Percentiles rank a stretch among this genome's conserved stretches.
phyloP scores from a whole-genome alignment of 129 eudicot species.

The Artemisia annua region DNA sequence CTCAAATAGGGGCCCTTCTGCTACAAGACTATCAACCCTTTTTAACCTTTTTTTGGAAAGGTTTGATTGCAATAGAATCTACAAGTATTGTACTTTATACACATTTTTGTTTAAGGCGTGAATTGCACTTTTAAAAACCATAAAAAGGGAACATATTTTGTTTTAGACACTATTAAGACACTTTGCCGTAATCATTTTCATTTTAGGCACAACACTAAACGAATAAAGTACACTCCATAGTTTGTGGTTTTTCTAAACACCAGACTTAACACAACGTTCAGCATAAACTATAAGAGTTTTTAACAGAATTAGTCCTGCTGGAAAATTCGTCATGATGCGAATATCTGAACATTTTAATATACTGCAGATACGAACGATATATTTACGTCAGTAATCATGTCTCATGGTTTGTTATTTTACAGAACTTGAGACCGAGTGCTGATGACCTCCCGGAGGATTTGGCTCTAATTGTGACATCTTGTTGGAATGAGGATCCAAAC shows the following conservation, averaged over 20 bases:
- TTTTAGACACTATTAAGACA: background rate
- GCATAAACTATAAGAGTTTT: too few species aligned
- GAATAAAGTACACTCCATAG: background rate
- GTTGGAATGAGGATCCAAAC: conserved; percentile 86
- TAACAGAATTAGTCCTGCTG: too few species aligned
- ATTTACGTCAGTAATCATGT: background rate
- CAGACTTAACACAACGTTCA: too few species aligned
- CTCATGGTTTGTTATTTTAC: conserved; percentile 22
- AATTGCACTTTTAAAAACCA: background rate
- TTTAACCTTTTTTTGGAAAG: conserved; percentile 10
- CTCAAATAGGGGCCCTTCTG: conserved; percentile 9
- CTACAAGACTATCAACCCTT: conserved; percentile 16
- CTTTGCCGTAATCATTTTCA: background rate
- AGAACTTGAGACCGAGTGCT: conserved; percentile 81
- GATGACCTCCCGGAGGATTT: conserved; percentile 77
- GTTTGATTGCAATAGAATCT: background rate
- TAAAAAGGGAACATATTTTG: background rate
- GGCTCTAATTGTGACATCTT: conserved; percentile 68
- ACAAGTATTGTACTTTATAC: background rate
- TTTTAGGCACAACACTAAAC: too few species aligned
- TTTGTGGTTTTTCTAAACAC: background rate
- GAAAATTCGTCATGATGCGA: background rate
- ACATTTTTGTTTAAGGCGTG: background rate
- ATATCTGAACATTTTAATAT: conserved; percentile 4
- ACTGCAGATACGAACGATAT: background rate